These are phyloP conservation scores for Lasiodiplodia theobromae DNA, from an alignment of 2,329 filamentous ascomycete genomes.

Conservation along the genomic window DNA sequence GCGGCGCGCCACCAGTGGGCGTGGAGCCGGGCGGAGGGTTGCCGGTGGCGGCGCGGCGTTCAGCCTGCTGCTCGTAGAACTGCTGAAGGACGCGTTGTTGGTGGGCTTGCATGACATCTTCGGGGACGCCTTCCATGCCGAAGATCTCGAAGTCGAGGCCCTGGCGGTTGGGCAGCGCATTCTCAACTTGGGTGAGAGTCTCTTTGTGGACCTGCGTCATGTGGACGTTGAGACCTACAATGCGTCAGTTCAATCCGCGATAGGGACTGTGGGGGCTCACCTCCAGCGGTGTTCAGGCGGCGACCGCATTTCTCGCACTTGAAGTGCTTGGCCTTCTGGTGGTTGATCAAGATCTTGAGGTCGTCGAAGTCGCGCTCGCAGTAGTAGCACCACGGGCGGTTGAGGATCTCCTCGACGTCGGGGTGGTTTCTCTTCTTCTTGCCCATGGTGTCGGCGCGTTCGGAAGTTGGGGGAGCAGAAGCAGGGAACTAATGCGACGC, in stretches of 20 bases:
- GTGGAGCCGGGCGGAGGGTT: slow-evolving; percentile 70
- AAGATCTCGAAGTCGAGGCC: slow-evolving; percentile 95
- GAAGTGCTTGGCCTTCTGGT: slow-evolving; percentile 99
- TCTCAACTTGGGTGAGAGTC: slow-evolving; percentile 84
- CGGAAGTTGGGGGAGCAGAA: neutral
- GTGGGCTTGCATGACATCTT: slow-evolving; percentile 82
- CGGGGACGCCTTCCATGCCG: slow-evolving; percentile 95
- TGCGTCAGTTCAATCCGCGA: slow-evolving; percentile 32
- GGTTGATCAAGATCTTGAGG: slow-evolving; percentile 91
- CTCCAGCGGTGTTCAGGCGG: slow-evolving; percentile 91
- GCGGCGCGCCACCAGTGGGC: slow-evolving; percentile 56
- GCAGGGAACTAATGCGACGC: neutral
- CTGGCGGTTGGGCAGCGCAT: slow-evolving; percentile 85
- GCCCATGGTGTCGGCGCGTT: slow-evolving; percentile 63
- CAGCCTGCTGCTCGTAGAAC: slow-evolving; percentile 85
- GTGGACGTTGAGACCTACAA: slow-evolving; percentile 85
- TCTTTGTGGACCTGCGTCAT: slow-evolving; percentile 99
- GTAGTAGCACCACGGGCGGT: slow-evolving; percentile 96
- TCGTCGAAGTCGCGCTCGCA: slow-evolving; percentile 99
- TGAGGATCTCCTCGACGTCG: slow-evolving; percentile 85
- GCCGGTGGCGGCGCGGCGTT: slow-evolving; percentile 80
- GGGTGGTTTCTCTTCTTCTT: slow-evolving; percentile 91
- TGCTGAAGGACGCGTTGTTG: slow-evolving; percentile 84
- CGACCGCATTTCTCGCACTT: slow-evolving; percentile 92
- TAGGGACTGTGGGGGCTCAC: slow-evolving; percentile 58